Base-by-base conservation (phyloP, 1,139 yeast genomes). In the Candida sanyaensis region DNA sequence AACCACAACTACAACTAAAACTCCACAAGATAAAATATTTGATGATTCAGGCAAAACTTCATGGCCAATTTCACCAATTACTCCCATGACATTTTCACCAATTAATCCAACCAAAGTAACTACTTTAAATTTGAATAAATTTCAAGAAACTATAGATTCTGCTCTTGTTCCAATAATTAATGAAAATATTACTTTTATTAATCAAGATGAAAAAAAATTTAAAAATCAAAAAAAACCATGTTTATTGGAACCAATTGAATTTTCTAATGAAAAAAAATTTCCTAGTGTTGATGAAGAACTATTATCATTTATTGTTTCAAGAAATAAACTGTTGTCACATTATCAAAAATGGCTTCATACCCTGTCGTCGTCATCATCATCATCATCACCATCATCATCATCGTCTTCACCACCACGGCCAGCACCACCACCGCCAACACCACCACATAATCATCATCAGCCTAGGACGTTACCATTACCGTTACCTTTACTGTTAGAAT, bases 301-400 rank as follows among this genome's bases (percentile, higher is more conserved):
- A 27, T 30, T 40, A 5, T 31, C 37, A n/a, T 40, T 40, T 30
- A 40, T 40, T 24, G 43, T 40, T 2, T 40, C 43, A 9, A 40
- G 24, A 26, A 40, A 40, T 23, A 40, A 40, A 24, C 43, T 40
- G 43, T 40, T 40, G 24, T 40, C 43, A 10, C 39, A 36, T 17
- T 23, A 40, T 7, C 42, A 39, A 23, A 39, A 21, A 13, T 37
- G 41, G 41, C 41, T 37, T 6, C 26, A 37, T 6, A 27, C 31
- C 23, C 23, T 27, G 24, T 37, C 32, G 23, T 12, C 6, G 6
- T 13, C n/a, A n/a, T n/a, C n/a, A n/a, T n/a, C n/a, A n/a, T n/a
- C n/a, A n/a, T n/a, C n/a, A n/a, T n/a, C 21, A 17, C 2, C 21
- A 17, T 17, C 21, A 3, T 17, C 21, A 17, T 2, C 21, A 17